Conservation (phyloP, 192 early-diverging fungal species). For the Gigaspora rosea region DNA sequence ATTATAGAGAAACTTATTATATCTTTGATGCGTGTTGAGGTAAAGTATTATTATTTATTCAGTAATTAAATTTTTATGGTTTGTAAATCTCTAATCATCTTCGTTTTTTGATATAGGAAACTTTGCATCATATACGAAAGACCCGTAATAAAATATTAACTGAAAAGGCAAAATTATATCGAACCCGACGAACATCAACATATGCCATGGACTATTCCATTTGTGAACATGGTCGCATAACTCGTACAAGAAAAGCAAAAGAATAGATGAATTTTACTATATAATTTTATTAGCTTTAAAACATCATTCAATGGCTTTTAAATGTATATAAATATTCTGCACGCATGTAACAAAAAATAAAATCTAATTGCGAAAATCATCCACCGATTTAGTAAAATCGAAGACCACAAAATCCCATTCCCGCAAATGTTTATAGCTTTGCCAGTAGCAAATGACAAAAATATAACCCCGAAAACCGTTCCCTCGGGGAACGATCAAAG, state of each 20-base stretch:
- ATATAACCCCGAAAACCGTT: too few species aligned
- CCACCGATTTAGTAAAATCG: too few species aligned
- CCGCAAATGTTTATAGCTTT: too few species aligned
- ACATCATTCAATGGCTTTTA: constrained; percentile 14
- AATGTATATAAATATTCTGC: too few species aligned
- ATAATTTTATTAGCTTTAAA: constrained; percentile 8
- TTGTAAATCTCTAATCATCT: not conserved
- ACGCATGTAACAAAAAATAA: too few species aligned
- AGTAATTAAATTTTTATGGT: not conserved
- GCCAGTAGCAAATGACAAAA: too few species aligned
- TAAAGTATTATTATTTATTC: not conserved
- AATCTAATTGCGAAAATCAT: too few species aligned
- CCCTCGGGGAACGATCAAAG: too few species aligned
- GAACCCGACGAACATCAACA: not conserved
- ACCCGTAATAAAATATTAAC: constrained; percentile 14
- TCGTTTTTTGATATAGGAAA: constrained; percentile 23
- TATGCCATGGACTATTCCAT: not conserved
- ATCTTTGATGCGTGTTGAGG: constrained; percentile 8
- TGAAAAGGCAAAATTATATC: constrained; percentile 18
- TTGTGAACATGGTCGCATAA: constrained; percentile 19
- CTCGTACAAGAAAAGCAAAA: constrained; percentile 19
- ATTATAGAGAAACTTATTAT: constrained; percentile 1
- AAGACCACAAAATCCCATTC: too few species aligned
- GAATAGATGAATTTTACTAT: constrained; percentile 3
- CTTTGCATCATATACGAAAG: constrained; percentile 12